Evolutionary conservation across 2,329 filamentous ascomycete genomes (phyloP), one percentile per base, ranked within the genome.

Genomic region (Aspergillus sp.): DNA sequence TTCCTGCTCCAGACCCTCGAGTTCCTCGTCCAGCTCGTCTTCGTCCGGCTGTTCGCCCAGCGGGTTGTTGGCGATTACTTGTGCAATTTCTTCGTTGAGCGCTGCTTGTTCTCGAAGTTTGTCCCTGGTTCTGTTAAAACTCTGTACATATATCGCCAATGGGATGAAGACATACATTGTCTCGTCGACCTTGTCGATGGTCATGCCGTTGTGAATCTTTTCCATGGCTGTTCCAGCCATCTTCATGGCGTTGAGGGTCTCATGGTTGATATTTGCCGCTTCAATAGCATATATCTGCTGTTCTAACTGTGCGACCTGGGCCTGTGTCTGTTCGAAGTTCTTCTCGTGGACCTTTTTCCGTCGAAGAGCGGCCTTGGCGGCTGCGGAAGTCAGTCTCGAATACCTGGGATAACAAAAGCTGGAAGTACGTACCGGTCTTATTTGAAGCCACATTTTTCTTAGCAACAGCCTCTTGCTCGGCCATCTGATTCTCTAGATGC

Each of bases 231-330:
- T 80, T 64, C 90, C 87, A 11, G 95, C 93, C 72, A 88, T 88
- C 84, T 96, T 89, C 92, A 99, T 97, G 7, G 93, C 93, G 66
- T 89, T 85, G 64, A 98, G 82, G 12, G 95, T 99, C 82, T 97
- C 93, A 78, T 93, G 88, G 82, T 99, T 99, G 81, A 99, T 97
- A 75, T 98, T 99, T 61, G 95, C 95, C 48, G 93, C 91, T 78
- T 99, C 95, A 80, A 99, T 98, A 59, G 90, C 89, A 75, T 95
- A 95, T 72, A 98, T 96, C 75, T 99, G 92, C 72, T 93, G 90
- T 76, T 99, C 95, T 45, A 99, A 83, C 21, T 95, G 96, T 68
- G 87, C 86, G 71, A 98, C 96, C 78, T 98, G 93, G 33, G 89
- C 86, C 59, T 86, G 84, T 1, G 93, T 98, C 78, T 97, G 93